Conservation (phyloP, 2,329 filamentous ascomycete genomes). For the Exophiala bonariae region DNA sequence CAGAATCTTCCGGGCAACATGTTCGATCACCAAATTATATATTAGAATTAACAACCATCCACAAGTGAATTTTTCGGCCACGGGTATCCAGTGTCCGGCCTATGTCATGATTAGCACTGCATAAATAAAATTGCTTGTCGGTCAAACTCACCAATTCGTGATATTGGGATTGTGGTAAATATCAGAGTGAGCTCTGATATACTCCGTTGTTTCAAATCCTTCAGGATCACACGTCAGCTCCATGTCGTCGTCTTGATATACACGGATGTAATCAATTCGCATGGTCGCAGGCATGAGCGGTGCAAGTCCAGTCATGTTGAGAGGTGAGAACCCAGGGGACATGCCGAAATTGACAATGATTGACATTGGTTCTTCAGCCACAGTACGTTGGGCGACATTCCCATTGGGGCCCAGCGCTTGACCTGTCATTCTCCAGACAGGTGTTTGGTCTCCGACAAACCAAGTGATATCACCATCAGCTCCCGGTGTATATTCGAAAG, state of each 20-base stretch:
- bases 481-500: slow-evolving; percentile 65
- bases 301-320: slow-evolving; percentile 59
- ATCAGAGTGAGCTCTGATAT: slow-evolving; percentile 62
- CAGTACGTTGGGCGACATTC: slow-evolving; percentile 65
- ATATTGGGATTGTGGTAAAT: slow-evolving; percentile 65
- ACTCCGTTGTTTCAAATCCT: slow-evolving; percentile 66
- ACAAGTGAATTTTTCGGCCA: slow-evolving; percentile 66
- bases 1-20: slow-evolving; percentile 13
- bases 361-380: slow-evolving; percentile 68
- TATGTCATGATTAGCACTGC: slow-evolving; percentile 24
- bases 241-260: slow-evolving; percentile 64
- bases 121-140: not conserved
- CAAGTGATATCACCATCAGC: slow-evolving; percentile 63
- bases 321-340: slow-evolving; percentile 63
- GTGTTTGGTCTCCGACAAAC: slow-evolving; percentile 62
- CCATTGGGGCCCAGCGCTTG: slow-evolving; percentile 66
- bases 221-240: slow-evolving; percentile 67
- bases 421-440: slow-evolving; percentile 64
- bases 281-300: slow-evolving; percentile 63
- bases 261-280: slow-evolving; percentile 69
- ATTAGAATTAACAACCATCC: slow-evolving; percentile 50
- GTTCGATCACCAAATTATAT: slow-evolving; percentile 20
- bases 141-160: slow-evolving; percentile 58
- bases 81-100: slow-evolving; percentile 51
- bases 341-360: slow-evolving; percentile 71